A percentile compares a stretch with the other conserved stretches of the same genome.
Conservation (phyloP, 345 rosid species). For the Gossypium raimondii region DNA sequence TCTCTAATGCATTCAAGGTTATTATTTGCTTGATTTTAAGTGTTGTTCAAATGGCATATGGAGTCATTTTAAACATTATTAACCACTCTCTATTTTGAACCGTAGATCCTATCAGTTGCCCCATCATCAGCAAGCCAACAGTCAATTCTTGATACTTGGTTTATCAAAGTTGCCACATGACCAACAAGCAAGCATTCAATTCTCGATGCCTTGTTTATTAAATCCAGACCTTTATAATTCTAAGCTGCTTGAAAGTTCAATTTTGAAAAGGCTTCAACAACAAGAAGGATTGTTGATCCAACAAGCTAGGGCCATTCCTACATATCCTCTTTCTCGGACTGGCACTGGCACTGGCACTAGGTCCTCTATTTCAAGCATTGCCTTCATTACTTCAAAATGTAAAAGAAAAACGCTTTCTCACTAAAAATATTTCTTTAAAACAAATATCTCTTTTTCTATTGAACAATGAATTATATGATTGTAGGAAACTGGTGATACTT, state of each 20-base stretch:
- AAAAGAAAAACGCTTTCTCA: neutral
- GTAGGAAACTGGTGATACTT: neutral
- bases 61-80: too few relatives aligned
- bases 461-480: neutral
- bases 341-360: neutral
- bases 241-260: neutral
- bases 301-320: neutral
- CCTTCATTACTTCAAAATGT: constrained; percentile 11
- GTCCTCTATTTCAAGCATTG: neutral
- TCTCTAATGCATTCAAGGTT: too few relatives aligned
- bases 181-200: neutral
- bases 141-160: neutral
- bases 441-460: neutral
- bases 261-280: constrained; percentile 13
- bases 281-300: neutral
- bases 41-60: too few relatives aligned
- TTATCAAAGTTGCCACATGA: neutral
- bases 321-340: neutral
- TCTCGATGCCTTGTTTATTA: neutral
- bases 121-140: too few relatives aligned
- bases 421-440: neutral
- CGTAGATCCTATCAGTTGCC: too few relatives aligned
- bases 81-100: too few relatives aligned
- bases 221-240: neutral
- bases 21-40: too few relatives aligned